Evolutionary conservation across 805 yeast species (phyloP).

Genomic region (Metschnikowia anglica): DNA sequence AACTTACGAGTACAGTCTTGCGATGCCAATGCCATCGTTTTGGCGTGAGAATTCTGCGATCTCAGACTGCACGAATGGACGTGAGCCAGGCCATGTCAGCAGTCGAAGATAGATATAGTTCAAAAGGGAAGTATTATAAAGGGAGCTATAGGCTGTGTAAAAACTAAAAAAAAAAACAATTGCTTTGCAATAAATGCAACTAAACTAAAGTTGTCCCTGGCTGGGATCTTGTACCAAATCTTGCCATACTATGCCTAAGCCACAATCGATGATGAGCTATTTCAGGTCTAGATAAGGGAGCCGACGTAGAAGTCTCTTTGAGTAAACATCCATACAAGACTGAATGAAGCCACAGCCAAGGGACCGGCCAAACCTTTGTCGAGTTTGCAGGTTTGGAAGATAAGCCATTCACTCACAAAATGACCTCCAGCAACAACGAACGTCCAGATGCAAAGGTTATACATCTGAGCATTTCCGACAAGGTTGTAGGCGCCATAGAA

Average conservation of each 20-base stretch:
- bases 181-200: too few species aligned
- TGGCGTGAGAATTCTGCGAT: conserved; percentile 4
- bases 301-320: conserved; percentile 64
- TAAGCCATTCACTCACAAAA: conserved; percentile 79
- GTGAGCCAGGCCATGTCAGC: background rate
- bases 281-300: background rate
- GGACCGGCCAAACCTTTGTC: conserved; percentile 93
- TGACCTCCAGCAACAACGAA: conserved; percentile 82
- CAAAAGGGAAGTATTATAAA: background rate
- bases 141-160: too few species aligned
- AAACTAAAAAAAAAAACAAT: background rate
- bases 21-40: conserved; percentile 3
- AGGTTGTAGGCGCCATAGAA: conserved; percentile 79
- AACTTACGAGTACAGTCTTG: background rate
- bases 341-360: conserved; percentile 67
- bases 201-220: too few species aligned
- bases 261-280: background rate
- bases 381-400: conserved; percentile 73
- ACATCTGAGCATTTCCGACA: conserved; percentile 65
- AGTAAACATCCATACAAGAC: conserved; percentile 73
- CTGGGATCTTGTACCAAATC: too few species aligned
- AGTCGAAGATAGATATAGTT: too few species aligned
- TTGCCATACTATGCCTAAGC: background rate
- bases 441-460: conserved; percentile 74
- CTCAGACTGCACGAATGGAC: conserved; percentile 1